Conservation (phyloP, 305 asterid species). For the Ajuga reptans region DNA sequence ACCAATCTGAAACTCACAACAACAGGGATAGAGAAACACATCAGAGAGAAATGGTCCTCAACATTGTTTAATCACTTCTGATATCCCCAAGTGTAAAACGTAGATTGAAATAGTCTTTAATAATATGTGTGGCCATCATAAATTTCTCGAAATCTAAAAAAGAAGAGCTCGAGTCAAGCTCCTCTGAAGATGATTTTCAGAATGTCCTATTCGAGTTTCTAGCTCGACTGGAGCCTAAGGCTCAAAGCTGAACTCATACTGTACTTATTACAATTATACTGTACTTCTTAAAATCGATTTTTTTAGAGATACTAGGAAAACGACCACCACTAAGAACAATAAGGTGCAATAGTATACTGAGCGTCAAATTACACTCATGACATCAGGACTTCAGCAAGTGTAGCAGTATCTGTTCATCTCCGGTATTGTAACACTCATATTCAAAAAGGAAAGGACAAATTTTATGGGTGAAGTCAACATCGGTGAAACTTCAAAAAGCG, state of each 20-base stretch:
- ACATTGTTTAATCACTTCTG: background rate
- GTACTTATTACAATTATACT: background rate
- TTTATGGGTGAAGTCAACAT: constrained; percentile 1
- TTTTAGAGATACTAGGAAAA: background rate
- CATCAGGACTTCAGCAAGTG: constrained; percentile 7
- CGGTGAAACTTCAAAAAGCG: background rate
- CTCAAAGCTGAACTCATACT: background rate
- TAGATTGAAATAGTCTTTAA: background rate
- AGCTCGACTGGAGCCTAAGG: constrained; percentile 3
- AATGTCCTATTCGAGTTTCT: background rate
- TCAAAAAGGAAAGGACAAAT: background rate
- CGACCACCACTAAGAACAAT: background rate
- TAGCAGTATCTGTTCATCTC: background rate
- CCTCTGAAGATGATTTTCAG: background rate
- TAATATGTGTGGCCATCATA: background rate
- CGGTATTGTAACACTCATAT: background rate
- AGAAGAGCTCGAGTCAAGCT: constrained; percentile 5
- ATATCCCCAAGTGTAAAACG: background rate
- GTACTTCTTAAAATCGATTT: background rate
- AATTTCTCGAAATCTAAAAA: background rate
- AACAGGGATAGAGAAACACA: constrained; percentile 8
- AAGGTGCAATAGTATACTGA: background rate
- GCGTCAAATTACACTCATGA: background rate
- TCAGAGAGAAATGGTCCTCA: background rate
- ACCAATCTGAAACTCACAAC: background rate